Evolutionary conservation across 2,329 filamentous ascomycete species (phyloP).

Genomic region (Sarocladium oryzae): DNA sequence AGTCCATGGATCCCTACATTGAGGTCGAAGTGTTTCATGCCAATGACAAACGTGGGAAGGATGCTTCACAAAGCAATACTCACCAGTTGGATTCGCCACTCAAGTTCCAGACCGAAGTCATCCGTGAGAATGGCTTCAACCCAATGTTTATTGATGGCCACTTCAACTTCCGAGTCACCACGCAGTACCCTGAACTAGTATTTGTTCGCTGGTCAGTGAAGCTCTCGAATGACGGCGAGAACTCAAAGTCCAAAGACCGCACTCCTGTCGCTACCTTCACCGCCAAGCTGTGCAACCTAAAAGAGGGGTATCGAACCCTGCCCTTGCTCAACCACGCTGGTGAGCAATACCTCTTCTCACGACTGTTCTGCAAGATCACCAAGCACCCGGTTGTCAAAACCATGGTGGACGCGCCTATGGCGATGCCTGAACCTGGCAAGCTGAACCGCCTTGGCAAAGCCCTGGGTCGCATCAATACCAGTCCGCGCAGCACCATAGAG

Average conservation of each 20-base stretch:
- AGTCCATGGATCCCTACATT: slow-evolving; percentile 84
- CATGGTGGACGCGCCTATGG: slow-evolving; percentile 39
- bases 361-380: slow-evolving; percentile 83
- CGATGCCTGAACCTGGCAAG: slow-evolving; percentile 39
- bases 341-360: slow-evolving; percentile 91
- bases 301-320: slow-evolving; percentile 87
- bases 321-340: slow-evolving; percentile 84
- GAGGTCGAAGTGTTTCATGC: slow-evolving; percentile 93
- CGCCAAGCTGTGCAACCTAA: slow-evolving; percentile 81
- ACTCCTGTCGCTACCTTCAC: slow-evolving; percentile 79
- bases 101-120: slow-evolving; percentile 71
- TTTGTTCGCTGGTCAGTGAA: slow-evolving; percentile 92
- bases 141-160: slow-evolving; percentile 71
- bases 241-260: slow-evolving; percentile 50
- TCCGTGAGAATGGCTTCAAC: slow-evolving; percentile 88
- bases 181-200: slow-evolving; percentile 89
- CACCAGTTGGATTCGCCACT: slow-evolving; percentile 53
- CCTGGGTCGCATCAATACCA: slow-evolving; percentile 48
- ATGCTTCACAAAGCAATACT: slow-evolving; percentile 48
- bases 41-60: slow-evolving; percentile 88
- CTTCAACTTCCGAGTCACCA: slow-evolving; percentile 76
- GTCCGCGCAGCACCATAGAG: slow-evolving; percentile 42
- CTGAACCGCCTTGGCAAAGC: slow-evolving; percentile 52
- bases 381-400: slow-evolving; percentile 52
- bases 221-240: slow-evolving; percentile 72